phyloP scores from a whole-genome alignment of 108 stramenopile species.

The Nannochloropsis oceanica region DNA sequence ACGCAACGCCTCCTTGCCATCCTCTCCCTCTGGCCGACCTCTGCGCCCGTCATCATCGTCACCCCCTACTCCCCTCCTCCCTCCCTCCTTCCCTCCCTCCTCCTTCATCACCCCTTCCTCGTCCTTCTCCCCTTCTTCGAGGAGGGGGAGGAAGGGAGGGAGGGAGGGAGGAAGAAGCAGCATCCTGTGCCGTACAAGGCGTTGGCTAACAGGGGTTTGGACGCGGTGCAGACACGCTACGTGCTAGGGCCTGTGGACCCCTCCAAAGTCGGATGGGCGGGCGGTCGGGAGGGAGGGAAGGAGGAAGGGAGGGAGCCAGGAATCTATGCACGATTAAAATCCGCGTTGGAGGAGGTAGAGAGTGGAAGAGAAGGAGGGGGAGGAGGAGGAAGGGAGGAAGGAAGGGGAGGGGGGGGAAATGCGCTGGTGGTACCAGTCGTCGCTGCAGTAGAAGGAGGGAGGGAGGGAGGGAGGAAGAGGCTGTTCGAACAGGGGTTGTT shows the following conservation, averaged over 20 bases:
- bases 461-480: background rate
- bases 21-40: background rate
- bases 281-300: no score
- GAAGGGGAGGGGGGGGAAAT: background rate
- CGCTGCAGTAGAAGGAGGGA: background rate
- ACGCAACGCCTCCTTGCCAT: background rate
- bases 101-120: background rate
- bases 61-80: slow-evolving; percentile 66
- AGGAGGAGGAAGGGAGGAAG: background rate
- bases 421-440: background rate
- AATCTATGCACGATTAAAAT: no score
- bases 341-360: background rate
- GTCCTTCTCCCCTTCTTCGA: background rate
- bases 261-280: no score
- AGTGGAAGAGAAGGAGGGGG: background rate
- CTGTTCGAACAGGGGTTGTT: no score
- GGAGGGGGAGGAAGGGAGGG: background rate
- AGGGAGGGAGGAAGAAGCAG: background rate
- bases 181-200: no score
- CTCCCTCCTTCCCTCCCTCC: background rate
- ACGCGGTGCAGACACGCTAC: no score
- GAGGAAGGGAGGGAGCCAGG: no score
- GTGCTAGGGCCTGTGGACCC: no score
- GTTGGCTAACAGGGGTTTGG: no score
- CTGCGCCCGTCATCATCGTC: background rate